Conservation (phyloP, 2,329 filamentous ascomycete species). For the Neofusicoccum kwambonambiense region DNA sequence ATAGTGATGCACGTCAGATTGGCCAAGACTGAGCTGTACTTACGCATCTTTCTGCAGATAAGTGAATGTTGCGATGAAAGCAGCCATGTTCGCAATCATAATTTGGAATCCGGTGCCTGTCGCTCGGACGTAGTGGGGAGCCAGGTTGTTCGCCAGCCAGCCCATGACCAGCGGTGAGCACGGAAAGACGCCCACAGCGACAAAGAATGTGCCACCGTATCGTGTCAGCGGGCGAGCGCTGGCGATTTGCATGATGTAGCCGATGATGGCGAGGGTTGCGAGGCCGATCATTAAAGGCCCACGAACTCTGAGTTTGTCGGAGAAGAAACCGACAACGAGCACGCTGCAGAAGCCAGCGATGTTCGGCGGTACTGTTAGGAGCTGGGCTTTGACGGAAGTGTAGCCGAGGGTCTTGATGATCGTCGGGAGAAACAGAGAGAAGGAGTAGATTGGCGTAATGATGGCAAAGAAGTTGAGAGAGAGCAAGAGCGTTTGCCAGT, state of each 20-base stretch:
- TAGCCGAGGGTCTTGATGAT: slow-evolving; percentile 41
- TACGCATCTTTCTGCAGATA: slow-evolving; percentile 47
- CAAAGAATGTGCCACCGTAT: slow-evolving; percentile 42
- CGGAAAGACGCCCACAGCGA: slow-evolving; percentile 45
- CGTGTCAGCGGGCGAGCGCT: slow-evolving; percentile 31
- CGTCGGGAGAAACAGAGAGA: slow-evolving; percentile 40
- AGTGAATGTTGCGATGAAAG: slow-evolving; percentile 53
- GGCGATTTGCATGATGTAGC: slow-evolving; percentile 56
- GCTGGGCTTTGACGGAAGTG: slow-evolving; percentile 34
- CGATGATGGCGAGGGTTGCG: slow-evolving; percentile 45
- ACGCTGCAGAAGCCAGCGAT: slow-evolving; percentile 44
- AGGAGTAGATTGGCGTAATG: slow-evolving; percentile 48
- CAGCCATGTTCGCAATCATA: slow-evolving; percentile 49
- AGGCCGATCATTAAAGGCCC: slow-evolving; percentile 52
- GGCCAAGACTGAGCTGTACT: slow-evolving; percentile 6
- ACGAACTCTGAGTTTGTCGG: slow-evolving; percentile 43
- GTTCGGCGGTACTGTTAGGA: slow-evolving; percentile 40
- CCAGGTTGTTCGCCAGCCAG: slow-evolving; percentile 45
- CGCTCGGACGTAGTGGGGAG: slow-evolving; percentile 57
- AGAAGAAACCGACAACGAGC: slow-evolving; percentile 42
- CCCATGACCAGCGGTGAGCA: slow-evolving; percentile 39
- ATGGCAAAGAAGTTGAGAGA: slow-evolving; percentile 34
- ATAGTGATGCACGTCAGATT: neutral
- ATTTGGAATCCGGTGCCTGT: slow-evolving; percentile 51
- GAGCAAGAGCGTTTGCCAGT: slow-evolving; percentile 41